phyloP scores from a whole-genome alignment of 108 stramenopile genomes.

The Phaeodactylum tricornutum region DNA sequence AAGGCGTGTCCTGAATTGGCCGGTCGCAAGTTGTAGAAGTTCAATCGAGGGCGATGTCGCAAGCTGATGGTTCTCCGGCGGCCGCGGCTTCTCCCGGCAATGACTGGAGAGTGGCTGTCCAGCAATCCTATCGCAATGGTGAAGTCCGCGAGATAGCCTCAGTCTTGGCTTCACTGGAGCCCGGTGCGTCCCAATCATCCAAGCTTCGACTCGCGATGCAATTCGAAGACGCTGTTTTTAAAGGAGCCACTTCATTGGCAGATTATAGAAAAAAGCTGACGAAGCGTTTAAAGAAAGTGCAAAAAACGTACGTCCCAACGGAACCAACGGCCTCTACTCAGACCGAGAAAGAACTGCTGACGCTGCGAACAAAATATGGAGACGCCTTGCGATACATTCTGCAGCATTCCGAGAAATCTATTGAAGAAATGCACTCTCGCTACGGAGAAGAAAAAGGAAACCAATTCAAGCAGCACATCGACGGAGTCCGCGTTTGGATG shows the following conservation, averaged over 20 bases:
- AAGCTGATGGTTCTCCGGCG: not conserved
- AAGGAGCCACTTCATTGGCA: slow-evolving; percentile 33
- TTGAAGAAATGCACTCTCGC: slow-evolving; percentile 28
- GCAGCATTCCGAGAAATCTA: slow-evolving; percentile 39
- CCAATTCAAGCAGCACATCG: slow-evolving; percentile 40
- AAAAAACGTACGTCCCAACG: slow-evolving; percentile 50
- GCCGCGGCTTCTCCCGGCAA: slow-evolving; percentile 5
- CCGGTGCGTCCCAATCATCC: slow-evolving; percentile 50
- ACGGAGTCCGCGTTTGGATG: slow-evolving; percentile 39
- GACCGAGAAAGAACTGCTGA: slow-evolving; percentile 5
- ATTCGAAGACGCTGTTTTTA: slow-evolving; percentile 74
- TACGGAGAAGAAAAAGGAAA: slow-evolving; percentile 31
- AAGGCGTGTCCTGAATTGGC: no score
- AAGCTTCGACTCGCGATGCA: slow-evolving; percentile 66
- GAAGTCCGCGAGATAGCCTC: slow-evolving; percentile 75
- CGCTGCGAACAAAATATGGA: slow-evolving; percentile 40
- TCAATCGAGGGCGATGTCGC: no score
- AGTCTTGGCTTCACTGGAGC: slow-evolving; percentile 59
- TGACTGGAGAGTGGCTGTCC: slow-evolving; percentile 48
- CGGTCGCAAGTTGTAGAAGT: no score
- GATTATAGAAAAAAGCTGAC: slow-evolving; percentile 65
- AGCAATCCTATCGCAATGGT: slow-evolving; percentile 55
- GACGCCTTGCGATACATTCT: slow-evolving; percentile 43
- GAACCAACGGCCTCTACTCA: slow-evolving; percentile 10
- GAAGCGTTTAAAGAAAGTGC: slow-evolving; percentile 58